Base-by-base conservation (phyloP, 2,329 filamentous ascomycete genomes). In the Sphaerulina vaccinii region DNA sequence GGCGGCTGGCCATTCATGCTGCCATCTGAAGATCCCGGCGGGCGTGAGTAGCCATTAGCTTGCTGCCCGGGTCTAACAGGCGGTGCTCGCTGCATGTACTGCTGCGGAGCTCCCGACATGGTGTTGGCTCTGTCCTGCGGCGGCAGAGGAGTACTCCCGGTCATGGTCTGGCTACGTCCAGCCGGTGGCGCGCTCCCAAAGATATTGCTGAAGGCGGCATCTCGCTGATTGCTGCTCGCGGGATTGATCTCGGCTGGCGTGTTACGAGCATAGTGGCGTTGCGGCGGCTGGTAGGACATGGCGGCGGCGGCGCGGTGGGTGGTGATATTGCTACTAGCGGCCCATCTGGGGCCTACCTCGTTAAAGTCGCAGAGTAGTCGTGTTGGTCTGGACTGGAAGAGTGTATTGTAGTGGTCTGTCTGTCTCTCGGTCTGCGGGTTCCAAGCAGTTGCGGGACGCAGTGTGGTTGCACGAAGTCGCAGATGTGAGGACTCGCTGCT, bases 121-220 rank as follows among this genome's bases (percentile, higher is more conserved):
- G 90, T 95, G 60, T 89, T 85, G 41, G 90, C 89, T 63, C 91
- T 83, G 62, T 87, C 88, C 45, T 77, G 75, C 46, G 78, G 76
- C 64, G 75, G 63, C 75, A 81, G 82, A 53, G 77, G 73, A 24
- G 86, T 80, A 59, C 90, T 85, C 50, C 88, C 90, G 58, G 86
- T 93, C 90, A 97, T 96, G 21, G 92, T 96, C 68, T 96, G 91
- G 52, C 91, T 95, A 70, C 93, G 86, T 52, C 92, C 92, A 39
- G 88, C 83, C 40, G 90, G 90, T 59, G 89, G 90, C 59, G 88
- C 81, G 59, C 84, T 85, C 62, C 92, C 93, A 70, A 97, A 99
- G 68, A 97, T 97, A 74, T 92, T 92, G 61, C 88, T 90, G 72
- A 95, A 99, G 60, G 92, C 93, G 62, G 90, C 89, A 82, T 99